Percentiles rank a stretch among this genome's conserved stretches.
Conservation (phyloP, 1,284 basidiomycete species). For the Ganoderma meredithae region DNA sequence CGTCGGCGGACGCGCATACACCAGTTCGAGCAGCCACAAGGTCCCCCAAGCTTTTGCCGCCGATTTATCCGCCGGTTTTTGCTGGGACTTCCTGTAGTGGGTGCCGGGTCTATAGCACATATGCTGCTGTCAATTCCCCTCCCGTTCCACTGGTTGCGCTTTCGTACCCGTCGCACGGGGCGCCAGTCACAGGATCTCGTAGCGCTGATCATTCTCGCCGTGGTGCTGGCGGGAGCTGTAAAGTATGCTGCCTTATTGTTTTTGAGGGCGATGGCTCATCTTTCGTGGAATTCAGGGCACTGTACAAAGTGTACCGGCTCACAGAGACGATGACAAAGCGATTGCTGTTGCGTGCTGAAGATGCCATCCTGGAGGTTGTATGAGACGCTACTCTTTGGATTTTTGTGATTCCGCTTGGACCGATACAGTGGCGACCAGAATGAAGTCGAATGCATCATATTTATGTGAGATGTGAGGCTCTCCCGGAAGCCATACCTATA, state of each 20-base stretch:
- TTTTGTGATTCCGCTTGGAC: not conserved
- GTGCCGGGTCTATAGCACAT: conserved; percentile 77
- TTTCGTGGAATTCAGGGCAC: conserved; percentile 53
- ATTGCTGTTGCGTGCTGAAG: conserved; percentile 74
- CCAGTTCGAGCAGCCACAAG: conserved; percentile 25
- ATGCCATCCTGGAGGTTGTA: conserved; percentile 78
- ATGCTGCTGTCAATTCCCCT: conserved; percentile 69
- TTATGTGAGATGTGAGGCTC: not conserved
- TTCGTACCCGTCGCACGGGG: conserved; percentile 61
- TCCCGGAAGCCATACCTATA: too few species aligned
- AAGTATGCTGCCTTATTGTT: conserved; percentile 53
- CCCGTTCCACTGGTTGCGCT: conserved; percentile 72
- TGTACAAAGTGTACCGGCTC: conserved; percentile 71
- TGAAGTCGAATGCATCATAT: not conserved
- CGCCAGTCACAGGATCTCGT: conserved; percentile 64
- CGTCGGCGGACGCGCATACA: conserved; percentile 24
- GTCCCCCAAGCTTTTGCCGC: conserved; percentile 54
- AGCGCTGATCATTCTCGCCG: conserved; percentile 65
- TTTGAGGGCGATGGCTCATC: not conserved
- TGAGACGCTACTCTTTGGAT: conserved; percentile 13
- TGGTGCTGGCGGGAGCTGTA: conserved; percentile 68
- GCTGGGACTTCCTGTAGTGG: conserved; percentile 77
- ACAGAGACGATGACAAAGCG: conserved; percentile 67
- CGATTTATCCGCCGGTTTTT: conserved; percentile 72
- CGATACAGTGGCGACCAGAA: not conserved